These are phyloP conservation scores for Microdochium paspali DNA, from an alignment of 2,329 filamentous ascomycete genomes.

Conservation along the genomic window DNA sequence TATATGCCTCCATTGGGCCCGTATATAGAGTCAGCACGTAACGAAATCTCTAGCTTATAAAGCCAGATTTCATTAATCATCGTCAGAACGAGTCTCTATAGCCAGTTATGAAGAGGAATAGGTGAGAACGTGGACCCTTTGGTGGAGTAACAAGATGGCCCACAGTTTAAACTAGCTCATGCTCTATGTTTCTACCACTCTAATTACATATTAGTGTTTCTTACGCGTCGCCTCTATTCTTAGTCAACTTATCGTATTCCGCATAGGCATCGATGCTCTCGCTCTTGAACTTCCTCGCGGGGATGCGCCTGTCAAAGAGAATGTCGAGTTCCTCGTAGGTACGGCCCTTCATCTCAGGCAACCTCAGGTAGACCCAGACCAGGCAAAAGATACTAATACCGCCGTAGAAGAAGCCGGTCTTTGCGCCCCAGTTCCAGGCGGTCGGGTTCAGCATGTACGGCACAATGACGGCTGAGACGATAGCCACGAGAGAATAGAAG, in stretches of 20 bases:
- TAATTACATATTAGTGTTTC: background rate
- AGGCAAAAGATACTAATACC: slow-evolving; percentile 12
- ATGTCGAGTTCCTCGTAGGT: slow-evolving; percentile 32
- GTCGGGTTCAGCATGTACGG: slow-evolving; percentile 20
- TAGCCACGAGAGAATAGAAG: slow-evolving; percentile 25
- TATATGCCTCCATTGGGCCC: too few species aligned
- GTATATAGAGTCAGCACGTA: too few species aligned
- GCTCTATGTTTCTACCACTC: too few species aligned
- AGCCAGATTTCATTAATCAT: too few species aligned
- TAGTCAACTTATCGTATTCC: background rate
- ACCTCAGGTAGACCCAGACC: slow-evolving; percentile 26
- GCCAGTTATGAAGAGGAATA: too few species aligned
- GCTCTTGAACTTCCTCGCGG: background rate
- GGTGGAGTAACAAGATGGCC: too few species aligned
- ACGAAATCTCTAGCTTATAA: too few species aligned
- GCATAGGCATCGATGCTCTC: background rate
- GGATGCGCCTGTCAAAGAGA: slow-evolving; percentile 21
- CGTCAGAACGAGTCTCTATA: too few species aligned
- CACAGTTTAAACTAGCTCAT: too few species aligned
- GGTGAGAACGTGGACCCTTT: too few species aligned
- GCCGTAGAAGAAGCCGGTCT: slow-evolving; percentile 17
- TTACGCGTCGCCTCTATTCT: background rate
- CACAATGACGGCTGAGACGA: slow-evolving; percentile 20
- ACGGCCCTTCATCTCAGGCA: slow-evolving; percentile 29
- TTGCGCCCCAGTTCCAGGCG: slow-evolving; percentile 19